Evolutionary conservation across 192 early-diverging fungal species (phyloP), one percentile per base, ranked within the genome.

Genomic region (Coemansia sp.): DNA sequence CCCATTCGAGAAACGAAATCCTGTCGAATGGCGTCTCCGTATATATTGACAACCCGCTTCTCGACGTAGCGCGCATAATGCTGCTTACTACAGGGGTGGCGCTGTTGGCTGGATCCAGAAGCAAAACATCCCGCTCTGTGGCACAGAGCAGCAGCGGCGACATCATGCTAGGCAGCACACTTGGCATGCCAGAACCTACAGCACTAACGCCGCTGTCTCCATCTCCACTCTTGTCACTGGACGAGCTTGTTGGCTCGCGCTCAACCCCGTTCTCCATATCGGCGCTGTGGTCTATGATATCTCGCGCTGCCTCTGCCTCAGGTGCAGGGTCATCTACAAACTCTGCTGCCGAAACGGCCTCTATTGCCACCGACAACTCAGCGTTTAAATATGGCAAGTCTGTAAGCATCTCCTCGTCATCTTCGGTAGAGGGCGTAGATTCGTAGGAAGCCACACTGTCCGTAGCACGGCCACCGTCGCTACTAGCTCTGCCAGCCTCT

Each of bases 1-100:
- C 56, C 77, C 77, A 80, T 20, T 74, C 77, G 18, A 80, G 66
- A 51, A 80, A 74, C 1, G 77, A 37, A n/a, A 80, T 51, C 13
- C 77, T 57, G 69, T 80, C 77, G 61, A 80, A 80, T 21, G 61
- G 2, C 21, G 58, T 37, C 20, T 70, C 71, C 16, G 21, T 14
- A 3, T 57, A 48, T 8, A 58, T 26, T 14, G 71, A 71, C 57
- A 43, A 45, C 1, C 35, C 28, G 9, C 61, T 43, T 24, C 77
- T 60, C 24, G 56, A 50, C 28, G 63, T 59, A 3, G 65, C 68
- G 37, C 38, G 39, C 34, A 53, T 53, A 24, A 80, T 68, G 35
- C 38, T 65, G 28, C 70, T 72, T 16, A 80, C 69, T 65, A 74
- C 63, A 3, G 72, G 72, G 5, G 24, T 39, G 7, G 37, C 24